Evolutionary conservation across 805 yeast species (phyloP).

Genomic region (Ogataea nonfermentans): DNA sequence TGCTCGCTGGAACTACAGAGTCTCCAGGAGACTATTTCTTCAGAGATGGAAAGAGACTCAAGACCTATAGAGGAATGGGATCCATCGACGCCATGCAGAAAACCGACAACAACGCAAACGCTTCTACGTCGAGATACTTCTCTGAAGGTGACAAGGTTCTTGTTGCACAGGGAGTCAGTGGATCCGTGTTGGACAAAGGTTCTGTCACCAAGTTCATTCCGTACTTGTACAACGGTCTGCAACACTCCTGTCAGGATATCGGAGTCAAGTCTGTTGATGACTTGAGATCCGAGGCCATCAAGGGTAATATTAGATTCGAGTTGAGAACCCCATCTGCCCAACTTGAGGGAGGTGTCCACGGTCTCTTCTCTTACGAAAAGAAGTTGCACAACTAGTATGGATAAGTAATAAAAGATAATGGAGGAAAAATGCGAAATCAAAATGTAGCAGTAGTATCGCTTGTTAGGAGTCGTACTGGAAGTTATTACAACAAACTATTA

Average conservation of each 20-base stretch:
- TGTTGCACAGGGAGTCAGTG: constrained; percentile 99
- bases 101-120: constrained; percentile 85
- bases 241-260: constrained; percentile 98
- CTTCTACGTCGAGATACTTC: constrained; percentile 97
- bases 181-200: constrained; percentile 96
- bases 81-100: constrained; percentile 98
- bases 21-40: constrained; percentile 98
- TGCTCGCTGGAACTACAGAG: constrained; percentile 97
- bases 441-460: too few species aligned
- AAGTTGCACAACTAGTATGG: constrained; percentile 75
- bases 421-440: neutral
- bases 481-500: too few species aligned
- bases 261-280: constrained; percentile 70
- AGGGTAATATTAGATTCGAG: constrained; percentile 85
- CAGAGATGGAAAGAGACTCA: constrained; percentile 97
- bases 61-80: constrained; percentile 99
- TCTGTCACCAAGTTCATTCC: constrained; percentile 92
- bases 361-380: constrained; percentile 95
- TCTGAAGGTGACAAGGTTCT: constrained; percentile 93
- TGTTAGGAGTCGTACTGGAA: too few species aligned
- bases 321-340: constrained; percentile 98
- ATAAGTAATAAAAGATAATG: constrained; percentile 2
- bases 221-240: constrained; percentile 90
- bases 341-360: constrained; percentile 97
- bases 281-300: constrained; percentile 61